Evolutionary conservation across 2,329 filamentous ascomycete genomes (phyloP).

Genomic region (Fusarium chaquense): DNA sequence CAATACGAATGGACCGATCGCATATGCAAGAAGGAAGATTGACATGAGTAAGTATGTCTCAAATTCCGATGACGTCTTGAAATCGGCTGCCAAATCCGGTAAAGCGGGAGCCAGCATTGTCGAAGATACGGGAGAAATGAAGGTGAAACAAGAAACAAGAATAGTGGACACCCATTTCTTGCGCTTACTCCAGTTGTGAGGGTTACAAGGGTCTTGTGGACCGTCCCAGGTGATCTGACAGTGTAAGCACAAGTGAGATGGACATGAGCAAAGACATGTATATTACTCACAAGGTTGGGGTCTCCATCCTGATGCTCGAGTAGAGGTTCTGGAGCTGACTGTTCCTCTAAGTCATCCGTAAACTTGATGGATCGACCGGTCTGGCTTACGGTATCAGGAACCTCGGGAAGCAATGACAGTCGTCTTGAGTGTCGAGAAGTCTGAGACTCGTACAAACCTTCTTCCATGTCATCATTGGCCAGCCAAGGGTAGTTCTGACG

Average conservation of each 20-base stretch:
- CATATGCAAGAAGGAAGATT: conserved; percentile 70
- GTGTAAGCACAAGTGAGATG: background rate
- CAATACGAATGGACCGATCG: conserved; percentile 64
- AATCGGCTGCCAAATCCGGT: conserved; percentile 57
- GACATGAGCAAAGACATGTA: too few relatives aligned
- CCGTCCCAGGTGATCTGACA: conserved; percentile 58
- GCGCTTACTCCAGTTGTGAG: conserved; percentile 60
- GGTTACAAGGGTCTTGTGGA: conserved; percentile 56
- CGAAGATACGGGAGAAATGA: conserved; percentile 68
- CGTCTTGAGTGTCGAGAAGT: conserved; percentile 6
- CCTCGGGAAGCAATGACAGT: conserved; percentile 28
- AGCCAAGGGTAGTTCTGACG: conserved; percentile 50
- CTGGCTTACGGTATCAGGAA: conserved; percentile 2
- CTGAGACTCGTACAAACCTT: background rate
- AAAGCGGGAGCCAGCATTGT: conserved; percentile 64
- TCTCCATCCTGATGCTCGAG: conserved; percentile 18
- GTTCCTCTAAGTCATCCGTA: conserved; percentile 18
- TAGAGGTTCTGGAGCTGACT: conserved; percentile 18
- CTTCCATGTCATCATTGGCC: background rate
- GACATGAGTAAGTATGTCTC: conserved; percentile 66
- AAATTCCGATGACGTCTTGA: conserved; percentile 58
- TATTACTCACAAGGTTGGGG: conserved; percentile 41
- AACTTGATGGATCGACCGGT: background rate
- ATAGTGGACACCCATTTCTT: conserved; percentile 54
- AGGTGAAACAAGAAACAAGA: conserved; percentile 58